phyloP scores from a whole-genome alignment of 345 rosid species.

The Lumnitzera littorea region DNA sequence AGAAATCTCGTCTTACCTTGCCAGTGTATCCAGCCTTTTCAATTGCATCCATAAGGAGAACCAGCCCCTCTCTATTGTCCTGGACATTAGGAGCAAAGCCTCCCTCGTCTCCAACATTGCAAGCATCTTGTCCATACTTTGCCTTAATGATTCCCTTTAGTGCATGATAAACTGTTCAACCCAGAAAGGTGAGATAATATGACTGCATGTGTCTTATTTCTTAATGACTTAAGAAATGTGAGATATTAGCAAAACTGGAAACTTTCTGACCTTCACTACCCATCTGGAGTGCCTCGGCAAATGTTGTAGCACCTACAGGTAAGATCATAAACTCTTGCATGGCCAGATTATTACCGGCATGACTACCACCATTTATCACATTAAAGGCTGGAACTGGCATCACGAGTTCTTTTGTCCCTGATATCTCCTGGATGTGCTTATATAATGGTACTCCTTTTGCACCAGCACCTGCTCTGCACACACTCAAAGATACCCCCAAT shows the following conservation, averaged over 20 bases:
- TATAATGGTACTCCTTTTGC: slow-evolving; percentile 86
- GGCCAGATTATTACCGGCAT: slow-evolving; percentile 95
- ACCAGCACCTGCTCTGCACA: slow-evolving; percentile 95
- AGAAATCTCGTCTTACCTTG: slow-evolving; percentile 37
- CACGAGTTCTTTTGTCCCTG: slow-evolving; percentile 89
- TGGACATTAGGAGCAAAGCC: slow-evolving; percentile 98
- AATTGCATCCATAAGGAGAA: slow-evolving; percentile 92
- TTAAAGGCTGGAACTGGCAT: slow-evolving; percentile 98
- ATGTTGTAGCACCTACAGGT: slow-evolving; percentile 84
- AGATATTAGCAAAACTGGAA: background rate
- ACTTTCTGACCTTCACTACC: slow-evolving; percentile 84
- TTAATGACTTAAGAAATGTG: background rate
- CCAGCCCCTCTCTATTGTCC: slow-evolving; percentile 94
- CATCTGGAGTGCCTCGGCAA: slow-evolving; percentile 85
- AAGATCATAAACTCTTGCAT: slow-evolving; percentile 98
- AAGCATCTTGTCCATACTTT: slow-evolving; percentile 97
- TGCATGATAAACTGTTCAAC: slow-evolving; percentile 66
- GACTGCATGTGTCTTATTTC: too few species aligned
- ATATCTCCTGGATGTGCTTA: slow-evolving; percentile 84
- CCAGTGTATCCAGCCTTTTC: slow-evolving; percentile 95
- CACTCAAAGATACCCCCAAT: slow-evolving; percentile 86
- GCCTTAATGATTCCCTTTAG: slow-evolving; percentile 80
- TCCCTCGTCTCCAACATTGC: slow-evolving; percentile 99
- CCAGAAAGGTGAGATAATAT: slow-evolving; percentile 1
- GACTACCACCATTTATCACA: slow-evolving; percentile 96